These are phyloP conservation scores for Mycogone perniciosa DNA, from an alignment of 2,329 filamentous ascomycete species.

Conservation along the genomic window DNA sequence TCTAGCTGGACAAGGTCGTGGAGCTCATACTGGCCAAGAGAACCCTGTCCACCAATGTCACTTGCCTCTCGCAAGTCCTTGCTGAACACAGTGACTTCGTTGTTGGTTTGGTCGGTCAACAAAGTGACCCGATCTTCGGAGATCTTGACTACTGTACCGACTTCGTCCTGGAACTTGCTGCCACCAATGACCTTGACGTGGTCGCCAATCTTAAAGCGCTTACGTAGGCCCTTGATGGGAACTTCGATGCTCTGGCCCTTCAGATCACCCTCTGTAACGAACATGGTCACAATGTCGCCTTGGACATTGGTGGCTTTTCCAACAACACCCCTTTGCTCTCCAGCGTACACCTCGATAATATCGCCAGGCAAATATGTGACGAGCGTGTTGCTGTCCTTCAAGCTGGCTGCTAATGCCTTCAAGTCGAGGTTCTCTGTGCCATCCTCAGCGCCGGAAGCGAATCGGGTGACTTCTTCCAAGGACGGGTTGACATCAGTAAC, in stretches of 20 bases:
- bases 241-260: slow-evolving; percentile 83
- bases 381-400: slow-evolving; percentile 76
- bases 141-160: slow-evolving; percentile 94
- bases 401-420: slow-evolving; percentile 78
- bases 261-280: slow-evolving; percentile 76
- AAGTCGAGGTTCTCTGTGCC: slow-evolving; percentile 92
- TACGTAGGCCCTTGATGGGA: slow-evolving; percentile 84
- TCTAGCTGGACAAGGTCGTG: slow-evolving; percentile 94
- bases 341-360: slow-evolving; percentile 91
- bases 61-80: slow-evolving; percentile 92
- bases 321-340: slow-evolving; percentile 86
- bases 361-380: slow-evolving; percentile 88
- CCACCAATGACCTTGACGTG: slow-evolving; percentile 98
- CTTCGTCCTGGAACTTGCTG: slow-evolving; percentile 88
- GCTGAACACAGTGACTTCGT: slow-evolving; percentile 95
- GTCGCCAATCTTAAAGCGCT: slow-evolving; percentile 87
- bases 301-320: slow-evolving; percentile 82
- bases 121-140: slow-evolving; percentile 88
- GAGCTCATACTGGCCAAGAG: slow-evolving; percentile 81
- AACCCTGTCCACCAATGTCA: slow-evolving; percentile 80
- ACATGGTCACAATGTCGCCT: slow-evolving; percentile 85
- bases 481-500: slow-evolving; percentile 88
- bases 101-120: slow-evolving; percentile 85
- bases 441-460: slow-evolving; percentile 81
- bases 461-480: slow-evolving; percentile 91